Evolutionary conservation across 2,329 filamentous ascomycete genomes (phyloP).

Genomic region (Xylaria sp.): DNA sequence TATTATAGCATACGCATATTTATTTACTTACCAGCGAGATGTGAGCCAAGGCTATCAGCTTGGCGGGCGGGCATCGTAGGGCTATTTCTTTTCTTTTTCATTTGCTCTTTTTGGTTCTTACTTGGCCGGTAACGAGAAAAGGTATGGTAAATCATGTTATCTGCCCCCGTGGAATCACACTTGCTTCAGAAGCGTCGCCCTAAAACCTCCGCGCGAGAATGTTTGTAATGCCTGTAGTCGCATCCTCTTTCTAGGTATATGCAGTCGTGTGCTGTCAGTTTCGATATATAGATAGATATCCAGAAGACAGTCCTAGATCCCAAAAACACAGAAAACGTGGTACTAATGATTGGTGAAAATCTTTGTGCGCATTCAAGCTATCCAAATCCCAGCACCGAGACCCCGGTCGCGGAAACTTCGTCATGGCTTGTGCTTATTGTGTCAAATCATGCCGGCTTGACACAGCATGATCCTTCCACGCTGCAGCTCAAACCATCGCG

Average conservation of each 20-base stretch:
- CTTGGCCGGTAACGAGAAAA: no score
- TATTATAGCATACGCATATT: constrained; percentile 24
- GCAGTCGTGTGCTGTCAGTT: background rate
- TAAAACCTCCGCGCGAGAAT: no score
- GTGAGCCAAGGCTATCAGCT: constrained; percentile 3
- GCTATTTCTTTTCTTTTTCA: background rate
- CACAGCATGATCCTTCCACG: background rate
- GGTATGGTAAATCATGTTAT: no score
- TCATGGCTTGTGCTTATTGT: constrained; percentile 14
- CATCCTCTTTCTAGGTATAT: no score
- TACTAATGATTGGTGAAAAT: constrained; percentile 28
- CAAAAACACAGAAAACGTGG: constrained; percentile 17
- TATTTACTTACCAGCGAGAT: background rate
- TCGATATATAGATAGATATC: background rate
- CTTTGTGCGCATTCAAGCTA: background rate
- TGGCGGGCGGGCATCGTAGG: background rate
- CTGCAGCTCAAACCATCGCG: background rate
- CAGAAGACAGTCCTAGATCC: background rate
- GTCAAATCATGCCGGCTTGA: constrained; percentile 12
- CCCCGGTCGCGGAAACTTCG: constrained; percentile 5
- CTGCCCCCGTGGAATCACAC: no score
- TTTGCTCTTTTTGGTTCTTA: no score
- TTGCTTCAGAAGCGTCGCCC: background rate
- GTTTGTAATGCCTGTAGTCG: no score
- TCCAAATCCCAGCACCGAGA: background rate